Evolutionary conservation across 495 filamentous ascomycete species (phyloP).

Genomic region (Aspergillus sparsus): DNA sequence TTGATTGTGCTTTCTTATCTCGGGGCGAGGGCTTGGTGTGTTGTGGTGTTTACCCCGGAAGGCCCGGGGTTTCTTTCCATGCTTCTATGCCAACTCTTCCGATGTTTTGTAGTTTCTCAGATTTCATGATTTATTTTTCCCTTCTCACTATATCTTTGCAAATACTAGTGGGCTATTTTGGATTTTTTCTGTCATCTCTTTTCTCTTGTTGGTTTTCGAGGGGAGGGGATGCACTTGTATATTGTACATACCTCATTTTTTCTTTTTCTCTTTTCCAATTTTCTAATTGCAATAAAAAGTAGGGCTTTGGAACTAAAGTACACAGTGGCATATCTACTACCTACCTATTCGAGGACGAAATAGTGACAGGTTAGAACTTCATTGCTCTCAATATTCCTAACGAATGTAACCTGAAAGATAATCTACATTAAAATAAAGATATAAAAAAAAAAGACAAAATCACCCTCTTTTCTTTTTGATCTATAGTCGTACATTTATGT

Average conservation of each 20-base stretch:
- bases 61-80: slow-evolving; percentile 1
- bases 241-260: slow-evolving; percentile 24
- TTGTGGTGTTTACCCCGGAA: slow-evolving; percentile 13
- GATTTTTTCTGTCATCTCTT: slow-evolving; percentile 26
- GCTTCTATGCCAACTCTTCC: slow-evolving; percentile 7
- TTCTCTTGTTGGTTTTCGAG: slow-evolving; percentile 13
- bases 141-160: slow-evolving; percentile 24
- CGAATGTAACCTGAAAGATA: neutral
- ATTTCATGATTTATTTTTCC: neutral
- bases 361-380: too few species aligned
- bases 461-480: slow-evolving; percentile 2
- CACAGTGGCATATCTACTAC: neutral
- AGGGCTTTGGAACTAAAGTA: slow-evolving; percentile 11
- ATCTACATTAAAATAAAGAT: neutral
- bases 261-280: slow-evolving; percentile 9
- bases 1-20: slow-evolving; percentile 2
- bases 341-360: too few species aligned
- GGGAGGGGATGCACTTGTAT: slow-evolving; percentile 29
- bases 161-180: slow-evolving; percentile 20
- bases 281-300: slow-evolving; percentile 27
- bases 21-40: slow-evolving; percentile 11
- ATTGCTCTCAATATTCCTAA: too few species aligned
- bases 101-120: slow-evolving; percentile 3
- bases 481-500: slow-evolving; percentile 12
- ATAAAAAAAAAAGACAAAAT: too few species aligned